These are phyloP conservation scores for Marasmius oreades DNA, from an alignment of 1,284 basidiomycete genomes.

Conservation along the genomic window DNA sequence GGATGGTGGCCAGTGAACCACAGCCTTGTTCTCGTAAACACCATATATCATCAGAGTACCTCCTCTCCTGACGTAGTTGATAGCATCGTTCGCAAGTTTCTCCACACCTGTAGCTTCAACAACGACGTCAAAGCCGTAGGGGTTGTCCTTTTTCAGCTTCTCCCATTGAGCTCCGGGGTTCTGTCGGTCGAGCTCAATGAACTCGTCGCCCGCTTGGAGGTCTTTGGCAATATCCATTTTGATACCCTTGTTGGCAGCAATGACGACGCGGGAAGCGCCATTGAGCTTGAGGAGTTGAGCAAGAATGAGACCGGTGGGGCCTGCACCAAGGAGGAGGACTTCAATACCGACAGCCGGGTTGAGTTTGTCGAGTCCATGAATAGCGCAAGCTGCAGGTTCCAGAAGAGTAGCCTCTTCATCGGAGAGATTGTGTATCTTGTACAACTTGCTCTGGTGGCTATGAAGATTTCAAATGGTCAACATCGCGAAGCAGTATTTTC, in stretches of 20 bases:
- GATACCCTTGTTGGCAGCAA: slow-evolving; percentile 83
- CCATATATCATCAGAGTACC: slow-evolving; percentile 74
- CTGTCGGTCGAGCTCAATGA: slow-evolving; percentile 77
- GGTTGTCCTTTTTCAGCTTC: slow-evolving; percentile 74
- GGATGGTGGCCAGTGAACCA: slow-evolving; percentile 18
- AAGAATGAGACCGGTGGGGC: slow-evolving; percentile 72
- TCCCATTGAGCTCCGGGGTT: slow-evolving; percentile 76
- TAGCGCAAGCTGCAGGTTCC: slow-evolving; percentile 86
- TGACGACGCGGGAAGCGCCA: slow-evolving; percentile 71
- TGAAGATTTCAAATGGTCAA: not conserved
- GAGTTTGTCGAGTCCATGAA: slow-evolving; percentile 87
- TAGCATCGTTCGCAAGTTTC: slow-evolving; percentile 74
- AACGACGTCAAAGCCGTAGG: slow-evolving; percentile 86
- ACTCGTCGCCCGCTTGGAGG: slow-evolving; percentile 75
- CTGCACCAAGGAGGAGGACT: slow-evolving; percentile 79
- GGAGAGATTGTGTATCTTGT: slow-evolving; percentile 80
- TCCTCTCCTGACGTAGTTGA: slow-evolving; percentile 82
- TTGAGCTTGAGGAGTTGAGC: slow-evolving; percentile 84
- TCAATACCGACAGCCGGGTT: slow-evolving; percentile 74
- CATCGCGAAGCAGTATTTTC: not conserved
- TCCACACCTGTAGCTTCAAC: slow-evolving; percentile 85
- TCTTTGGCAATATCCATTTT: slow-evolving; percentile 82
- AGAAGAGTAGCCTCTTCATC: slow-evolving; percentile 87
- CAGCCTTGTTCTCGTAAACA: slow-evolving; percentile 60
- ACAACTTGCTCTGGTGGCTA: slow-evolving; percentile 69